Percentiles rank a stretch among this genome's conserved stretches.
These are phyloP conservation scores for Hericium rajendrae DNA, from an alignment of 768 basidiomycete species.

Conservation along the genomic window DNA sequence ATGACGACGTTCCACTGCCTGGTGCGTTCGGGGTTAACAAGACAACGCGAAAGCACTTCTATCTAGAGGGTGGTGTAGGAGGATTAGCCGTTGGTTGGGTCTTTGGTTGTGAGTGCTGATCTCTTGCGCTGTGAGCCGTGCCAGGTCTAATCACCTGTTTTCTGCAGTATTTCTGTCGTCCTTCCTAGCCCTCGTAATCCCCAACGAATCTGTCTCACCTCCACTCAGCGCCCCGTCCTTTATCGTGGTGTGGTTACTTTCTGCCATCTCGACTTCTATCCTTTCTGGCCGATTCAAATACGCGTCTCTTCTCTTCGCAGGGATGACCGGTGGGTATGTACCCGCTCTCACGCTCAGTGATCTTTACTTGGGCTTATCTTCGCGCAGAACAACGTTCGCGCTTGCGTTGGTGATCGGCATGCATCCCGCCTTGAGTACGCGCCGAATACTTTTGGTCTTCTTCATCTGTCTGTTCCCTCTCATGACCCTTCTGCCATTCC, in stretches of 20 bases:
- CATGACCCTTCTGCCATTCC: constrained; percentile 25
- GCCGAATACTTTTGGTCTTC: no score
- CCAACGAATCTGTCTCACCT: no score
- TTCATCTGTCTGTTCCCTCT: constrained; percentile 32
- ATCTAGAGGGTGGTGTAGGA: constrained; percentile 52
- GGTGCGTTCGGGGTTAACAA: constrained; percentile 3
- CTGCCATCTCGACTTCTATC: constrained; percentile 17
- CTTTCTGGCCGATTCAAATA: constrained; percentile 45
- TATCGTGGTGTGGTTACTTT: no score
- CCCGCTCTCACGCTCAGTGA: constrained; percentile 25
- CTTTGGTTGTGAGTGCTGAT: constrained; percentile 36
- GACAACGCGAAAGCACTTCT: constrained; percentile 23
- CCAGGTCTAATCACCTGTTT: no score
- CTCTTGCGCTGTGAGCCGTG: no score
- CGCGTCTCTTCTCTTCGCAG: constrained; percentile 36
- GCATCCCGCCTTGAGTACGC: no score
- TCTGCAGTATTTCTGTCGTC: no score
- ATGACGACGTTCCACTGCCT: constrained; percentile 22
- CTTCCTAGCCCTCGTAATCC: no score
- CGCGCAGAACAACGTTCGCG: no score
- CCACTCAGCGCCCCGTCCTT: constrained; percentile 8
- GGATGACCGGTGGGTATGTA: constrained; percentile 47
- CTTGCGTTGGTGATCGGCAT: no score
- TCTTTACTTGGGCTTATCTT: no score
- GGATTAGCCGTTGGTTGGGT: constrained; percentile 46